Conservation (phyloP, 768 basidiomycete species). For the Boletus patriciae region DNA sequence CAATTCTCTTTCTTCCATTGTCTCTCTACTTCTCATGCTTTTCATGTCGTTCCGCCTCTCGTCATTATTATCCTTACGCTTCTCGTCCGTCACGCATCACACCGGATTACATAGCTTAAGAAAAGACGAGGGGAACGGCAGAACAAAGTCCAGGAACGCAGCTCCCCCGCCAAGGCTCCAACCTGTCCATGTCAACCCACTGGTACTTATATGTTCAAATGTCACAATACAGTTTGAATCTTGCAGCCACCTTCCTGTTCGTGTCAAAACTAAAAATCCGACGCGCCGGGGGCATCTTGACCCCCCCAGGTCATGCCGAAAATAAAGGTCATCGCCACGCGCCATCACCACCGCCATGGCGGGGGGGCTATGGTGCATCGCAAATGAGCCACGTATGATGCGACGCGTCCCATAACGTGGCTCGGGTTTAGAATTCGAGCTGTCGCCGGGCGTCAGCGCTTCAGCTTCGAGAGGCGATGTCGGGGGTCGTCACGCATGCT, state of each 20-base stretch:
- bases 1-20: not conserved
- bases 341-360: not conserved
- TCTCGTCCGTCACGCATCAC: not conserved
- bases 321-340: not conserved
- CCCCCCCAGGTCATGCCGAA: no score
- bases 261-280: no score
- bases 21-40: not conserved
- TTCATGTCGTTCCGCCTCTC: not conserved
- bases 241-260: no score
- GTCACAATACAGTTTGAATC: not conserved
- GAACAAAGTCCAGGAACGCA: constrained; percentile 16
- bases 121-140: not conserved
- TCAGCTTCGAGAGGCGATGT: not conserved
- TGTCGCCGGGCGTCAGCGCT: not conserved
- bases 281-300: no score
- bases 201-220: not conserved
- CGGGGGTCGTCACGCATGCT: not conserved
- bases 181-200: not conserved
- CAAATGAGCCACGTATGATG: no score
- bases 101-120: constrained; percentile 5
- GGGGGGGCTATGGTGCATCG: no score
- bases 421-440: no score
- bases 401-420: no score
- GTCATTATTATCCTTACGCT: constrained; percentile 14
- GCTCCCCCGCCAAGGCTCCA: not conserved